These are phyloP conservation scores for Blastomyces parvus DNA, from an alignment of 2,329 filamentous ascomycete species.

Conservation along the genomic window DNA sequence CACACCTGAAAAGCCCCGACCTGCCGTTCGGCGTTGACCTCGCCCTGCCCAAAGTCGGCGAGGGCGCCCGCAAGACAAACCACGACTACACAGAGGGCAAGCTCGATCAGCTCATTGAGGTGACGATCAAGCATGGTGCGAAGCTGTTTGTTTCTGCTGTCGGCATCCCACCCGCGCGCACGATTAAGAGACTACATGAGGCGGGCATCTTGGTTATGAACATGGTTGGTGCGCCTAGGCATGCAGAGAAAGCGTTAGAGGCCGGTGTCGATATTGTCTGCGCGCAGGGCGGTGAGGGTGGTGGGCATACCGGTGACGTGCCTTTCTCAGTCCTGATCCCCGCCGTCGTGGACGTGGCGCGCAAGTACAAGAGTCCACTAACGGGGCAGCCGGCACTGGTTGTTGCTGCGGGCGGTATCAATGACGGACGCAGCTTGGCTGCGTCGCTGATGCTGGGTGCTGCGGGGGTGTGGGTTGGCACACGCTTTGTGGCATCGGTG, in stretches of 20 bases:
- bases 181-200: constrained; percentile 67
- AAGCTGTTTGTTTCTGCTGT: constrained; percentile 80
- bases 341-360: constrained; percentile 73
- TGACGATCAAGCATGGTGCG: constrained; percentile 76
- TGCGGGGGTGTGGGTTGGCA: constrained; percentile 86
- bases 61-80: constrained; percentile 75
- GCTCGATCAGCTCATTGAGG: constrained; percentile 76
- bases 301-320: constrained; percentile 84
- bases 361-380: constrained; percentile 59
- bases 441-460: constrained; percentile 80
- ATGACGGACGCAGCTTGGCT: constrained; percentile 71
- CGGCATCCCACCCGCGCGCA: constrained; percentile 65
- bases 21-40: constrained; percentile 88
- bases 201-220: constrained; percentile 86
- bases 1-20: constrained; percentile 53
- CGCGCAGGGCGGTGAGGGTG: constrained; percentile 86
- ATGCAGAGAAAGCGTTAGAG: constrained; percentile 79
- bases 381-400: constrained; percentile 65
- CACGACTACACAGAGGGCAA: constrained; percentile 91
- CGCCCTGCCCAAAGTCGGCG: constrained; percentile 80
- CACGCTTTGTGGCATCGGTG: constrained; percentile 72
- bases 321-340: constrained; percentile 80
- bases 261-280: constrained; percentile 85
- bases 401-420: constrained; percentile 80
- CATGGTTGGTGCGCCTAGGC: constrained; percentile 89